Evolutionary conservation across 2,329 filamentous ascomycete genomes (phyloP).

Genomic region (Alternaria sp.): DNA sequence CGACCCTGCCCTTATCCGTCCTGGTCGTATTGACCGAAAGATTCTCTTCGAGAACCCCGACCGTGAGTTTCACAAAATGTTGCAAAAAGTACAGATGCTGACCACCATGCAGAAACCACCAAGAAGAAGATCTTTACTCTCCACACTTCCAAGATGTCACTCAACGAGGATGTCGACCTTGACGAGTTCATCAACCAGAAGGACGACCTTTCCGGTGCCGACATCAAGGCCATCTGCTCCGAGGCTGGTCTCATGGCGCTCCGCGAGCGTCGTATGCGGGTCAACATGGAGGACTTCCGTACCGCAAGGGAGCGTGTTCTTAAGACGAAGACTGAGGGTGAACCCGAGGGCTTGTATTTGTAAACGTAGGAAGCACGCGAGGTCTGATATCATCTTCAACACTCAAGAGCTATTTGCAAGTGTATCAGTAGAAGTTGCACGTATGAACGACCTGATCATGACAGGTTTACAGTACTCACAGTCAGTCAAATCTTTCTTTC

Average conservation of each 20-base stretch:
- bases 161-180: slow-evolving; percentile 95
- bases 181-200: slow-evolving; percentile 99
- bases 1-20: slow-evolving; percentile 93
- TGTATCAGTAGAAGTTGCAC: slow-evolving; percentile 28
- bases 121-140: slow-evolving; percentile 98
- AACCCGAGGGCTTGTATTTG: slow-evolving; percentile 98
- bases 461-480: slow-evolving; percentile 17
- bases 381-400: slow-evolving; percentile 10
- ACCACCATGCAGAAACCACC: slow-evolving; percentile 80
- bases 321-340: slow-evolving; percentile 98
- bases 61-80: slow-evolving; percentile 56
- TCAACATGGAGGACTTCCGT: slow-evolving; percentile 98
- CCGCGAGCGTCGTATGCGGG: slow-evolving; percentile 93
- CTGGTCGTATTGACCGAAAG: slow-evolving; percentile 98
- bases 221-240: slow-evolving; percentile 99
- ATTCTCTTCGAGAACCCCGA: slow-evolving; percentile 81
- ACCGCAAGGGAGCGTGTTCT: slow-evolving; percentile 91
- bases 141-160: slow-evolving; percentile 98
- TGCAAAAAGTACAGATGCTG: slow-evolving; percentile 50
- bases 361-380: slow-evolving; percentile 58
- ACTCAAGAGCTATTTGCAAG: slow-evolving; percentile 12
- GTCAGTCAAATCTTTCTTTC: background rate
- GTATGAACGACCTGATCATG: slow-evolving; percentile 4
- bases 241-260: slow-evolving; percentile 95
- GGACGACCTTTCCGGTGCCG: slow-evolving; percentile 94